phyloP scores from a whole-genome alignment of 192 early-diverging fungal species.

The Backusella mclennaniae region DNA sequence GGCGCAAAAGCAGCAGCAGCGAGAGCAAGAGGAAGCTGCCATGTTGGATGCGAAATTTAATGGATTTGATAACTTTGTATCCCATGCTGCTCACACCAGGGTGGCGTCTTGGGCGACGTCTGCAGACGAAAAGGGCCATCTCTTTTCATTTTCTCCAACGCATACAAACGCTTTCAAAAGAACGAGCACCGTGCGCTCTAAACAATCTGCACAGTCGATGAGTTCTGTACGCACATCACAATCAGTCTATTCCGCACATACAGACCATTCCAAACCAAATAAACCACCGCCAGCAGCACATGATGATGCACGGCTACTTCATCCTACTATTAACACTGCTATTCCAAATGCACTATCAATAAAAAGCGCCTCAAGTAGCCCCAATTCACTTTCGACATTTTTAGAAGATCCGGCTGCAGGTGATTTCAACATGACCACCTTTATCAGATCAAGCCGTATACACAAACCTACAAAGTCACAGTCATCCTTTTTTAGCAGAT shows the following conservation, averaged over 20 bases:
- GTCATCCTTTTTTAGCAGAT: conserved; percentile 22
- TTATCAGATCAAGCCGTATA: not conserved
- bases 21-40: conserved; percentile 21
- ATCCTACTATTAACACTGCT: not conserved
- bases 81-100: not conserved
- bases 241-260: not conserved
- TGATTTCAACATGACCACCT: too few relatives aligned
- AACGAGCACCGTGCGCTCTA: not conserved
- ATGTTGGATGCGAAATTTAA: conserved; percentile 26
- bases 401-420: conserved; percentile 10
- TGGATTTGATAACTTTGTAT: conserved; percentile 27
- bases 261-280: not conserved
- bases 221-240: not conserved
- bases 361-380: not conserved
- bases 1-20: conserved; percentile 7
- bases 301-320: not conserved
- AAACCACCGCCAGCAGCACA: not conserved
- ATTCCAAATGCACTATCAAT: not conserved
- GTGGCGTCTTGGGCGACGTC: conserved; percentile 2
- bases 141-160: not conserved
- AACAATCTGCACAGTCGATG: not conserved
- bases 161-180: not conserved
- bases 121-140: not conserved
- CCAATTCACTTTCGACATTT: not conserved
- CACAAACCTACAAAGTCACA: conserved; percentile 26